Conservation (phyloP, 768 basidiomycete species). For the Polyporus arcularius region DNA sequence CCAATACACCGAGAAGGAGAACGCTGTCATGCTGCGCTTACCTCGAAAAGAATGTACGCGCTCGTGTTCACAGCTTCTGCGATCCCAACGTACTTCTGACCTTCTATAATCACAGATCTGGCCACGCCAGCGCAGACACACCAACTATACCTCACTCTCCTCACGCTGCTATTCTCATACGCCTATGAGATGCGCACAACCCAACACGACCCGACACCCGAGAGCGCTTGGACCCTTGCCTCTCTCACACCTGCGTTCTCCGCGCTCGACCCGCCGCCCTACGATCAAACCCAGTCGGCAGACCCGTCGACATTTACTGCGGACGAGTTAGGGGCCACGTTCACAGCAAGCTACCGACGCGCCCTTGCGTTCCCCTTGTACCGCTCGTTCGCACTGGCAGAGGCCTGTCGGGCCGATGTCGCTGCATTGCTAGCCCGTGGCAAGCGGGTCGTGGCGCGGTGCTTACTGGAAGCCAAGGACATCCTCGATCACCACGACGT, state of each 20-base stretch:
- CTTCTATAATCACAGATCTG: slow-evolving; percentile 50
- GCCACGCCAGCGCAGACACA: slow-evolving; percentile 55
- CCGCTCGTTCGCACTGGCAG: slow-evolving; percentile 74
- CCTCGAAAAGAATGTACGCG: slow-evolving; percentile 54
- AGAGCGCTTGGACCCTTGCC: slow-evolving; percentile 87
- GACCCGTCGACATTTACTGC: slow-evolving; percentile 31
- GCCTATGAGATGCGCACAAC: slow-evolving; percentile 81
- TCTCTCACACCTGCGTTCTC: slow-evolving; percentile 75
- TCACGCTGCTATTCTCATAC: slow-evolving; percentile 76
- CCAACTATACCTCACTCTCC: slow-evolving; percentile 65
- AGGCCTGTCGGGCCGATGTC: slow-evolving; percentile 67
- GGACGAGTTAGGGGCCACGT: slow-evolving; percentile 49
- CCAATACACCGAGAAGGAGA: slow-evolving; percentile 73
- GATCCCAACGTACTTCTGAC: background rate
- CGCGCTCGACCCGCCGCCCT: slow-evolving; percentile 76
- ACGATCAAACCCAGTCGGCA: slow-evolving; percentile 19
- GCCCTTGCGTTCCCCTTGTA: slow-evolving; percentile 77
- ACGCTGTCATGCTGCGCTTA: slow-evolving; percentile 58
- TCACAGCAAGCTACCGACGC: slow-evolving; percentile 72
- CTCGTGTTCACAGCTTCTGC: background rate
- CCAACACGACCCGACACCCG: slow-evolving; percentile 77
- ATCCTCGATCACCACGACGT: slow-evolving; percentile 82
- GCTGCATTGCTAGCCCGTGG: slow-evolving; percentile 58
- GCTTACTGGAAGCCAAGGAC: slow-evolving; percentile 68
- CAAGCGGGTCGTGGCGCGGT: slow-evolving; percentile 61